Percentiles rank a stretch among this genome's conserved stretches.
Evolutionary conservation across 192 early-diverging fungal genomes (phyloP).

Genomic region (Podochytrium sp.): DNA sequence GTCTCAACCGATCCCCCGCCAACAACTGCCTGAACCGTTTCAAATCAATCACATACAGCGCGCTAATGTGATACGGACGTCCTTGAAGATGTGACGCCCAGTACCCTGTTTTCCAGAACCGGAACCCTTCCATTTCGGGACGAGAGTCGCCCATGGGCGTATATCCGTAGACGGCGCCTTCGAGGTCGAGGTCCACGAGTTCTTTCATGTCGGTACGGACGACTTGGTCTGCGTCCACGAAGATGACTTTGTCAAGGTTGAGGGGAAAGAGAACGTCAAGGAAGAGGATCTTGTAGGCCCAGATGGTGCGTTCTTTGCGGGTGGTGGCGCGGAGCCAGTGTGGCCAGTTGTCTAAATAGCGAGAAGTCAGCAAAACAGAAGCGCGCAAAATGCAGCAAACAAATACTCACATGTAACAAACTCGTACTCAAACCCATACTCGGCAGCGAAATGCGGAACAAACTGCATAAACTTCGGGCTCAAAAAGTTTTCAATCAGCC

Average conservation of each 20-base stretch:
- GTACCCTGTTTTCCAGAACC: conserved; percentile 98
- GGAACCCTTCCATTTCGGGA: conserved; percentile 91
- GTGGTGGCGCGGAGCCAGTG: conserved; percentile 90
- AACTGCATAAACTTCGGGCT: conserved; percentile 96
- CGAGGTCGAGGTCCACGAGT: conserved; percentile 87
- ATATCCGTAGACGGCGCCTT: conserved; percentile 95
- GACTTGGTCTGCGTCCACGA: conserved; percentile 99
- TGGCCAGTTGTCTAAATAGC: conserved; percentile 85
- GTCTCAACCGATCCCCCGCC: conserved; percentile 90
- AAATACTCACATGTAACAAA: conserved; percentile 79
- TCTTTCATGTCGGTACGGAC: conserved; percentile 95
- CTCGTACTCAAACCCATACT: conserved; percentile 91
- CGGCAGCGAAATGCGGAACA: conserved; percentile 84
- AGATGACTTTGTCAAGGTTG: conserved; percentile 90
- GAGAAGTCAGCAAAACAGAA: background rate
- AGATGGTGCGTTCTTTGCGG: conserved; percentile 96
- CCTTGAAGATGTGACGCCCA: conserved; percentile 88
- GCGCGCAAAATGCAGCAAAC: background rate
- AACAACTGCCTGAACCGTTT: conserved; percentile 88
- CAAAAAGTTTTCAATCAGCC: conserved; percentile 98
- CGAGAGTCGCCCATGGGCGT: conserved; percentile 95
- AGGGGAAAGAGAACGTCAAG: conserved; percentile 97
- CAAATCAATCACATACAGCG: conserved; percentile 96
- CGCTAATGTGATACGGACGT: conserved; percentile 92
- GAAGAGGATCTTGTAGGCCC: conserved; percentile 99